Conservation (phyloP, 164 flowering plant genomes). For the Vitis vinifera region DNA sequence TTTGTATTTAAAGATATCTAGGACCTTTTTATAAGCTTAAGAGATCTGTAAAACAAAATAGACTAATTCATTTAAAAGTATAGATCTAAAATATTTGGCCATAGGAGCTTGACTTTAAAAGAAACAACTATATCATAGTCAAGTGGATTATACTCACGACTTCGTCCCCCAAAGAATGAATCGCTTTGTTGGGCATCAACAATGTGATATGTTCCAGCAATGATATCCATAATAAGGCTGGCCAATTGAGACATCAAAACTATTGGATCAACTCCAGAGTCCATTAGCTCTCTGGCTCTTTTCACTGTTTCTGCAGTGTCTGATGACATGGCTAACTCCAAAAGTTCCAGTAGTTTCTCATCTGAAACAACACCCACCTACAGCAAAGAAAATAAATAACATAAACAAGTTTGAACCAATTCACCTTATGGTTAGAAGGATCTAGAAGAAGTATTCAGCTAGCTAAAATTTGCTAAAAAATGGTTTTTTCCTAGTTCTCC, state of each 20-base stretch:
- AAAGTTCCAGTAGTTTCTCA: conserved; percentile 83
- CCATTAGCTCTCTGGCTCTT: conserved; percentile 88
- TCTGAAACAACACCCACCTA: conserved; percentile 95
- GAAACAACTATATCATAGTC: background rate
- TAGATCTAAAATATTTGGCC: background rate
- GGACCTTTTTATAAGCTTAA: background rate
- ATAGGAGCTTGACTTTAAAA: background rate
- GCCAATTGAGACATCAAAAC: conserved; percentile 95
- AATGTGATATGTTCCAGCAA: conserved; percentile 77
- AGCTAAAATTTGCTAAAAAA: no score
- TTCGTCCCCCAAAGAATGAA: conserved; percentile 52
- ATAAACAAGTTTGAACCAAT: background rate
- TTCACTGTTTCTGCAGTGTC: conserved; percentile 93
- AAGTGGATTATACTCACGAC: conserved; percentile 50
- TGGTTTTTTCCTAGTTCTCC: no score
- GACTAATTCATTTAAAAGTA: background rate
- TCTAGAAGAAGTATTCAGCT: no score
- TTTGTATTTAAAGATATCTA: no score
- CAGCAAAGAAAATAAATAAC: conserved; percentile 10
- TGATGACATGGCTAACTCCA: conserved; percentile 95
- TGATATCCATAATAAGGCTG: conserved; percentile 94
- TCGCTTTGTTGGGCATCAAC: conserved; percentile 42
- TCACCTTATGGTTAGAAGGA: background rate
- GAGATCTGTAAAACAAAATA: background rate
- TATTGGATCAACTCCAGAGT: conserved; percentile 90